Base-by-base conservation (phyloP, 179 eudicot genomes). In the Heliamphora pulchella region DNA sequence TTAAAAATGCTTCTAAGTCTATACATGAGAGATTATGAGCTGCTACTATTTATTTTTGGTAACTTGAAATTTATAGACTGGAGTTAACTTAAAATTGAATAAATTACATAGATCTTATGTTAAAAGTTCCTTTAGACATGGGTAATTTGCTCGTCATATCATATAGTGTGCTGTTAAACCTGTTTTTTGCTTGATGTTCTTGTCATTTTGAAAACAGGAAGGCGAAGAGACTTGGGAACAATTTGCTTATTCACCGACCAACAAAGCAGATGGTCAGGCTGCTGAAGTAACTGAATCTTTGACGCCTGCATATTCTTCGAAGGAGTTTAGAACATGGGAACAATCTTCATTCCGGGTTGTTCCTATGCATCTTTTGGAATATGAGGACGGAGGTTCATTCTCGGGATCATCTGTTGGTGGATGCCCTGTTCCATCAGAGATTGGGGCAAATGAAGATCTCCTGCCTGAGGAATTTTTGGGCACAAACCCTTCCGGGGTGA, bases 211-310 rank as follows among this genome's bases (percentile, higher is more conserved):
- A 39, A 63, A 9, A 44, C 87, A 88, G 89, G 89, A 91, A 85
- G 86, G 74, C 57, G 85, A 71, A n/a, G 91, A 83, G 78, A 78
- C 63, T 43, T 75, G 44, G 63, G 86, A 77, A 53, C 78, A 85
- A 71, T 68, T 68, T 73, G 54, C 73, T 61, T 51, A 63, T 69
- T 77, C 88, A n/a, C 43, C 81, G 47, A 63, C 74, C 66, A 55
- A 78, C 31, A 67, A 74, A 74, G 17, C 69, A 50, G 81, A 66
- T 57, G 72, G 74, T 57, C 70, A 76, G 41, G 6, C 43, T 10
- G 80, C 79, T 75, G 83, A 61, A 74, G 50, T 61, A 72, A 50
- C 75, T 77, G 85, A 57, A 57, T 55, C 76, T 57, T 79, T 68
- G 65, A 68, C 55, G 43, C n/a, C 70, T 59, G 64, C 67, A 55